Percentiles rank a stretch among this genome's conserved stretches.
These are phyloP conservation scores for Pseudovirgaria hyperparasitica DNA, from an alignment of 2,329 filamentous ascomycete species.

Conservation along the genomic window DNA sequence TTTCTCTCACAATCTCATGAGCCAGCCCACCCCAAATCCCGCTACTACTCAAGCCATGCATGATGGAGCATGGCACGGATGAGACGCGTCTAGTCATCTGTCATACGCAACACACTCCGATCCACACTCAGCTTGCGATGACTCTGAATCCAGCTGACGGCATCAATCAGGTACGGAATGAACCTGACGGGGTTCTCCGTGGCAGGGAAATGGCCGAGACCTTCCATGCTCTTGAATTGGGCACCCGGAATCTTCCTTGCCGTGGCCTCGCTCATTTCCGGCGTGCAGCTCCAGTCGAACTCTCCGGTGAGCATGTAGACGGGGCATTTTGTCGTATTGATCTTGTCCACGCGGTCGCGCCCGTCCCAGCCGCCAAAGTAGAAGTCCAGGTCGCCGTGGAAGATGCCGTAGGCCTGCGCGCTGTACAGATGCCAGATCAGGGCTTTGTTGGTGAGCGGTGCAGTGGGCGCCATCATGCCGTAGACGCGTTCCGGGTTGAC, in stretches of 20 bases:
- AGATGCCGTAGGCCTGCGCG: slow-evolving; percentile 38
- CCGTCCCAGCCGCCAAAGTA: slow-evolving; percentile 40
- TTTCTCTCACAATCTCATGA: too few species aligned
- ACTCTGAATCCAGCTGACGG: slow-evolving; percentile 24
- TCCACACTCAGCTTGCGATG: slow-evolving; percentile 19
- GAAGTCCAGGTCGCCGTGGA: slow-evolving; percentile 39
- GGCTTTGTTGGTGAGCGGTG: slow-evolving; percentile 32
- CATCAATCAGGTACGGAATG: slow-evolving; percentile 25
- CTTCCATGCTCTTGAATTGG: slow-evolving; percentile 32
- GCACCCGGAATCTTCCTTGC: slow-evolving; percentile 35
- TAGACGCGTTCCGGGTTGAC: slow-evolving; percentile 38
- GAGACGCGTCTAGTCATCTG: too few species aligned
- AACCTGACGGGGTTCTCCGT: slow-evolving; percentile 31
- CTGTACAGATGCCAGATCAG: slow-evolving; percentile 39
- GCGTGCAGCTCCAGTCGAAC: slow-evolving; percentile 36
- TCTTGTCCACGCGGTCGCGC: slow-evolving; percentile 28
- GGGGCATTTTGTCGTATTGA: slow-evolving; percentile 36
- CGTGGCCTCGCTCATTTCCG: slow-evolving; percentile 32
- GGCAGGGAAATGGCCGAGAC: slow-evolving; percentile 35
- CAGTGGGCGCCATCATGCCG: slow-evolving; percentile 35
- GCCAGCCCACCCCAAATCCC: too few species aligned
- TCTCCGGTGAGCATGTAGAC: slow-evolving; percentile 40
- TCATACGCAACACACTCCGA: too few species aligned
- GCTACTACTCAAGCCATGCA: too few species aligned
- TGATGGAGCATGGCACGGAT: too few species aligned